Conservation (phyloP, 176 grass and related monocot genomes). For the Thalia dealbata region DNA sequence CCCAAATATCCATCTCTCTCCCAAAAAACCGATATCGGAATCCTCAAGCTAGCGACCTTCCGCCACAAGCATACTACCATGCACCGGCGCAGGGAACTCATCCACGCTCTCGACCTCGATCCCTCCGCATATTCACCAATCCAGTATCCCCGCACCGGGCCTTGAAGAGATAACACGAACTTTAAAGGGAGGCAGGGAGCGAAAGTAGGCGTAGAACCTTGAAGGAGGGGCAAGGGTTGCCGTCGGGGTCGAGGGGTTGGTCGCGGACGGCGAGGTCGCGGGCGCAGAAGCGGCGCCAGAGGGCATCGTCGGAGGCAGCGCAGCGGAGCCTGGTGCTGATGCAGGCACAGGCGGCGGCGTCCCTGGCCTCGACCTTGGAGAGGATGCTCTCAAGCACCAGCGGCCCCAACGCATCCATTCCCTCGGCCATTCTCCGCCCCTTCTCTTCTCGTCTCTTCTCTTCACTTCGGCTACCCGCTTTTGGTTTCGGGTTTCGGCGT, state of each 20-base stretch:
- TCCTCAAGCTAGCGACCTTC: neutral
- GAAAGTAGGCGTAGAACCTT: conserved; percentile 26
- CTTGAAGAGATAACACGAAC: neutral
- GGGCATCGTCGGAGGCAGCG: conserved; percentile 35
- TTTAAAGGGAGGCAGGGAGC: neutral
- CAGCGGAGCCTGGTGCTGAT: conserved; percentile 41
- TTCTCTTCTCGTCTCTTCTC: neutral
- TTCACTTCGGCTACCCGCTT: no score
- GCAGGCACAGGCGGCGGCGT: conserved; percentile 49
- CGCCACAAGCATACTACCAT: neutral
- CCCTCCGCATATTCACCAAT: neutral
- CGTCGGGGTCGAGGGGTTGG: conserved; percentile 46
- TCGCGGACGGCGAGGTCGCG: conserved; percentile 43
- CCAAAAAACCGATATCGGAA: neutral
- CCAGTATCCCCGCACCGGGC: neutral
- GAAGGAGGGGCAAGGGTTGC: conserved; percentile 45
- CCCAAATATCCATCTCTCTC: neutral
- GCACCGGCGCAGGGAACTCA: neutral
- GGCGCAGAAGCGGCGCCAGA: conserved; percentile 69
- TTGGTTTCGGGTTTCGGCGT: no score
- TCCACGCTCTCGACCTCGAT: neutral
- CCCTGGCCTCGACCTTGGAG: conserved; percentile 33
- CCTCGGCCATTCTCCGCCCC: conserved; percentile 16
- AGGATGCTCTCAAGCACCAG: conserved; percentile 62
- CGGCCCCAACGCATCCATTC: conserved; percentile 40